A percentile compares a stretch with the other conserved stretches of the same genome.
phyloP scores from a whole-genome alignment of 345 rosid species.

The Brassica nigra region DNA sequence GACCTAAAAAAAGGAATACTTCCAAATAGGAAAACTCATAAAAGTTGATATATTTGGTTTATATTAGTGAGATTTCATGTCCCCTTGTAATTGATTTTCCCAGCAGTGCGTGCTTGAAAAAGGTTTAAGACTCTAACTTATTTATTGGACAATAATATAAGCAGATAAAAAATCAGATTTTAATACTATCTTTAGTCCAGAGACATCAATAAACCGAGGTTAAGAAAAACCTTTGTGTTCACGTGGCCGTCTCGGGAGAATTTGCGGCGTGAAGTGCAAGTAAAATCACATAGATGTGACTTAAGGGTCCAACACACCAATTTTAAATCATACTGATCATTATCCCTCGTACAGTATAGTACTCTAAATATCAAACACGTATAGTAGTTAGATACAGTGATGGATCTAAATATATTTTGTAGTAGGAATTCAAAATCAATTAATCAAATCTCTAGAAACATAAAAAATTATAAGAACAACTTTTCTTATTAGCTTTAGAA shows the following conservation, averaged over 20 bases:
- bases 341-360: not conserved
- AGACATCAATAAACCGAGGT: not conserved
- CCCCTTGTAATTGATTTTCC: slow-evolving; percentile 14
- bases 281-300: slow-evolving; percentile 4
- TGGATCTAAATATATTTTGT: too few relatives aligned
- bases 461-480: too few relatives aligned
- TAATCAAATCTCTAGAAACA: too few relatives aligned
- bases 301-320: slow-evolving; percentile 10
- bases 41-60: slow-evolving; percentile 17
- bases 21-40: slow-evolving; percentile 13
- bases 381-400: not conserved
- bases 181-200: slow-evolving; percentile 26
- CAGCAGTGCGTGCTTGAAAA: slow-evolving; percentile 32
- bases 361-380: not conserved
- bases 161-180: slow-evolving; percentile 36
- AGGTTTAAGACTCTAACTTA: not conserved
- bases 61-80: slow-evolving; percentile 25
- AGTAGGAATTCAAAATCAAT: too few relatives aligned
- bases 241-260: slow-evolving; percentile 33
- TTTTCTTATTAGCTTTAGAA: too few relatives aligned
- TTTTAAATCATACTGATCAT: not conserved
- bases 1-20: slow-evolving; percentile 1
- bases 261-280: slow-evolving; percentile 36
- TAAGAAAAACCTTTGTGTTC: not conserved
- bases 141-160: not conserved